Percentiles rank a stretch among this genome's conserved stretches.
These are phyloP conservation scores for Cardamine chenopodiifolia DNA, from an alignment of 345 rosid genomes.

Conservation along the genomic window DNA sequence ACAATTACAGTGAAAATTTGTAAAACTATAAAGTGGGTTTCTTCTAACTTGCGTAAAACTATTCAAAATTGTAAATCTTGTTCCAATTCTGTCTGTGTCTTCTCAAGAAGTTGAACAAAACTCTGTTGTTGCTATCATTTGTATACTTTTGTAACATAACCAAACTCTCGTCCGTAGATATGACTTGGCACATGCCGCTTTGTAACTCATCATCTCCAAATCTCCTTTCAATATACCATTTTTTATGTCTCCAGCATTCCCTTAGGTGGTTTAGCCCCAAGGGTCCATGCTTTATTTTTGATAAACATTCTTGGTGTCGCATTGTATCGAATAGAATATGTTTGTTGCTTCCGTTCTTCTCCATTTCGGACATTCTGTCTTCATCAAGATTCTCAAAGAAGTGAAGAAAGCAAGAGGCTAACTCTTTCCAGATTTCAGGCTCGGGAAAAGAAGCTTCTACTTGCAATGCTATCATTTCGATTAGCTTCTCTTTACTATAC, in stretches of 20 bases:
- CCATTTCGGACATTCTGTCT: constrained; percentile 60
- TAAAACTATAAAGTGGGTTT: background rate
- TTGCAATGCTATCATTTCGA: constrained; percentile 86
- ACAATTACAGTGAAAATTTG: background rate
- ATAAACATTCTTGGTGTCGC: constrained; percentile 50
- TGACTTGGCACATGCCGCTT: constrained; percentile 80
- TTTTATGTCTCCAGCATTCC: constrained; percentile 55
- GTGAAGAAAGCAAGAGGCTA: constrained; percentile 65
- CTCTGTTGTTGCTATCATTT: constrained; percentile 32
- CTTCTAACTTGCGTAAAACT: background rate
- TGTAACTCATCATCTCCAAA: constrained; percentile 56
- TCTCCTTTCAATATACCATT: constrained; percentile 57
- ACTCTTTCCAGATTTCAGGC: constrained; percentile 63
- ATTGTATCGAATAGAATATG: constrained; percentile 42
- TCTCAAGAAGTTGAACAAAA: constrained; percentile 49
- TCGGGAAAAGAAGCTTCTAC: constrained; percentile 64
- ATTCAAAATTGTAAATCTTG: constrained; percentile 35
- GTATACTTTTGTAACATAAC: constrained; percentile 52
- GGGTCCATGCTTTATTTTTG: constrained; percentile 53
- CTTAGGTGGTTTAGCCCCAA: too few relatives aligned
- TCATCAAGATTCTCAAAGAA: constrained; percentile 54
- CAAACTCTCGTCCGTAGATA: constrained; percentile 57
- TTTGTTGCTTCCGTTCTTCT: constrained; percentile 36
- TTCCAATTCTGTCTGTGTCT: constrained; percentile 49
- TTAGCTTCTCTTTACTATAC: constrained; percentile 53